These are phyloP conservation scores for Aspergillus incahuasiensis DNA, from an alignment of 495 filamentous ascomycete genomes.

Conservation along the genomic window DNA sequence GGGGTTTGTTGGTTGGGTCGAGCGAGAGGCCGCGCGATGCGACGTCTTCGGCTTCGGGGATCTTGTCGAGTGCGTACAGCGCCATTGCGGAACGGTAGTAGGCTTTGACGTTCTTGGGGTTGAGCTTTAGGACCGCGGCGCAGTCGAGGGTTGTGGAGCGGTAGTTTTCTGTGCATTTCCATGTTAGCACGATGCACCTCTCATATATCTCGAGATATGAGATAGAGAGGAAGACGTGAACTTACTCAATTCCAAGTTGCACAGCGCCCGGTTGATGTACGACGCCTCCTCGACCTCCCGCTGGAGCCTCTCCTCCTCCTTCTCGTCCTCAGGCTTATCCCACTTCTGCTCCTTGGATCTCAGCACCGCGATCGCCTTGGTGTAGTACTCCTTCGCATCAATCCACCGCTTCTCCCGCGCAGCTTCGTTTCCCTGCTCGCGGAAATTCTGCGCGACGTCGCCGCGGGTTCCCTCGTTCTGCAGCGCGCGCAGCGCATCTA, in stretches of 20 bases:
- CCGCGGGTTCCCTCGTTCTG: constrained; percentile 86
- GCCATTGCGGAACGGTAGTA: constrained; percentile 78
- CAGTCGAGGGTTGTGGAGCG: constrained; percentile 78
- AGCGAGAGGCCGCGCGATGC: constrained; percentile 63
- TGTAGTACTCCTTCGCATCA: constrained; percentile 89
- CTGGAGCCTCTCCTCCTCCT: constrained; percentile 55
- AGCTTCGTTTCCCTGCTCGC: constrained; percentile 85
- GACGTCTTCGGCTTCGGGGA: constrained; percentile 72
- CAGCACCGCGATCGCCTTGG: constrained; percentile 70
- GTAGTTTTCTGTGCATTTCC: constrained; percentile 61
- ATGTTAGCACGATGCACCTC: constrained; percentile 7
- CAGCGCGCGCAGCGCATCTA: constrained; percentile 83
- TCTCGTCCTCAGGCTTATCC: constrained; percentile 38
- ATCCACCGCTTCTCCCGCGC: constrained; percentile 68
- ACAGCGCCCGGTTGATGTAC: constrained; percentile 80
- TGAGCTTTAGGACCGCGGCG: constrained; percentile 70
- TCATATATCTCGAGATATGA: too few species aligned
- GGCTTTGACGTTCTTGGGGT: constrained; percentile 77
- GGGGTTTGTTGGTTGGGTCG: constrained; percentile 57
- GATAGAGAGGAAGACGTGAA: constrained; percentile 3
- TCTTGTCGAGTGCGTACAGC: constrained; percentile 65
- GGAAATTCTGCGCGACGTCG: constrained; percentile 74
- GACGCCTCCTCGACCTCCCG: constrained; percentile 64
- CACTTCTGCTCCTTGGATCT: constrained; percentile 52
- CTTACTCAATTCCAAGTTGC: constrained; percentile 71